A percentile compares a stretch with the other conserved stretches of the same genome.
Evolutionary conservation across 2,329 filamentous ascomycete genomes (phyloP).

Genomic region (Clarireedia hainanense): DNA sequence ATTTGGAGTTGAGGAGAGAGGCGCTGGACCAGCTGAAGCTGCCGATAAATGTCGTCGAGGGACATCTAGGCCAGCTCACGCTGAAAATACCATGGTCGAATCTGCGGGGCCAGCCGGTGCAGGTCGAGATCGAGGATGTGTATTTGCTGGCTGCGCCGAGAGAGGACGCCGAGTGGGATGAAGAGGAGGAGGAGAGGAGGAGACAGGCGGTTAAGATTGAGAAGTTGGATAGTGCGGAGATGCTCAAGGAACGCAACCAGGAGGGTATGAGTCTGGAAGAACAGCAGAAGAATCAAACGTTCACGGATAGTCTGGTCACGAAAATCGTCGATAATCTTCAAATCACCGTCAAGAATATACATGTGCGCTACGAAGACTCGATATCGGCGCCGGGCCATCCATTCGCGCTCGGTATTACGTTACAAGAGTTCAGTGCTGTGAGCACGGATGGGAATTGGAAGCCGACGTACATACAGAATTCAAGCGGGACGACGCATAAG

Average conservation of each 20-base stretch:
- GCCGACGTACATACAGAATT: slow-evolving; percentile 90
- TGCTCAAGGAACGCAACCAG: slow-evolving; percentile 85
- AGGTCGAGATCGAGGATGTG: slow-evolving; percentile 93
- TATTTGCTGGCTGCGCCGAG: slow-evolving; percentile 92
- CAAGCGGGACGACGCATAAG: slow-evolving; percentile 79
- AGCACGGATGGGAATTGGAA: slow-evolving; percentile 94
- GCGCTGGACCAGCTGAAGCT: slow-evolving; percentile 95
- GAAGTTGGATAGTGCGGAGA: slow-evolving; percentile 91
- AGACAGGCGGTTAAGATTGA: slow-evolving; percentile 96
- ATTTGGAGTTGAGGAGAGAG: slow-evolving; percentile 88
- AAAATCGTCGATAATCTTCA: slow-evolving; percentile 99
- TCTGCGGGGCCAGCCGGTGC: slow-evolving; percentile 85
- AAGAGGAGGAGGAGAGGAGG: slow-evolving; percentile 82
- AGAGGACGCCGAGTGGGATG: slow-evolving; percentile 87
- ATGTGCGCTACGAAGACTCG: slow-evolving; percentile 95
- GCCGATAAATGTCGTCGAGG: slow-evolving; percentile 92
- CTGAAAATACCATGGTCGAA: slow-evolving; percentile 97
- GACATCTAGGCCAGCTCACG: slow-evolving; percentile 86
- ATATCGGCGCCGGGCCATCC: slow-evolving; percentile 92
- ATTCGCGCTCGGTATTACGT: slow-evolving; percentile 83
- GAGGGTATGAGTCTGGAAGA: slow-evolving; percentile 93
- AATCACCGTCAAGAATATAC: slow-evolving; percentile 96
- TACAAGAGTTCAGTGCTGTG: slow-evolving; percentile 94
- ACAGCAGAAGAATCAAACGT: slow-evolving; percentile 95
- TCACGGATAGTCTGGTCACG: slow-evolving; percentile 87